Percentiles rank a stretch among this genome's conserved stretches.
Evolutionary conservation across 139 green algal genomes (phyloP).

Genomic region (Chlorella sp.): DNA sequence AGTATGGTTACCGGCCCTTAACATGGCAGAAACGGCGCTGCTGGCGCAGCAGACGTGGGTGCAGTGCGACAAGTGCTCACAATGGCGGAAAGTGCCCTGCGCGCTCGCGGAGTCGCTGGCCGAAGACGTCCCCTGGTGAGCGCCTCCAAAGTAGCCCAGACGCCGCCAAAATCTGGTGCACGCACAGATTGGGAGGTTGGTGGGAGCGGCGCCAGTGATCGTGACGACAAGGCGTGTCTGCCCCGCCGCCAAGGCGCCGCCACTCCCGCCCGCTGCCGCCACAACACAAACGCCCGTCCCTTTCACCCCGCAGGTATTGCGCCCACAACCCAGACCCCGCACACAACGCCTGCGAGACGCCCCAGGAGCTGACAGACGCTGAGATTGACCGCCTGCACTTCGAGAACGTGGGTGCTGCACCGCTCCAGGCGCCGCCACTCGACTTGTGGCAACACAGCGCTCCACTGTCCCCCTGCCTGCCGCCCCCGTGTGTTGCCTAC

Average conservation of each 20-base stretch:
- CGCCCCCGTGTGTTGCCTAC: neutral
- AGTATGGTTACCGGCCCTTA: too few species aligned
- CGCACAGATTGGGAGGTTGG: too few species aligned
- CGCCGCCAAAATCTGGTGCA: too few species aligned
- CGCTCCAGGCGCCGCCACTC: neutral
- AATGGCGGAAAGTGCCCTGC: constrained; percentile 80
- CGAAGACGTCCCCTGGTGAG: constrained; percentile 75
- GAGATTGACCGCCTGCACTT: constrained; percentile 80
- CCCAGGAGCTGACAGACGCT: constrained; percentile 87
- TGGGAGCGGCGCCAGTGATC: neutral
- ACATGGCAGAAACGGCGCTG: too few species aligned
- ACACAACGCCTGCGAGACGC: constrained; percentile 73
- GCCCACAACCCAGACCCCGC: constrained; percentile 75
- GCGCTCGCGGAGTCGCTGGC: constrained; percentile 55
- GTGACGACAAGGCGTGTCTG: neutral
- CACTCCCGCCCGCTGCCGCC: neutral
- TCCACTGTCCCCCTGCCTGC: neutral
- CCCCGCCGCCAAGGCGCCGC: neutral
- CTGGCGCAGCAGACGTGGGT: constrained; percentile 68
- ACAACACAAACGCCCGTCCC: neutral
- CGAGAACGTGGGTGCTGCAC: constrained; percentile 28
- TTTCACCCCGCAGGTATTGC: constrained; percentile 74
- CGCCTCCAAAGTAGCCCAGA: neutral
- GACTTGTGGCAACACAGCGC: neutral
- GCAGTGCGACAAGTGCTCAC: constrained; percentile 84